Percentiles rank a stretch among this genome's conserved stretches.
Conservation (phyloP, 768 basidiomycete genomes). For the Psilocybe subaeruginosa region DNA sequence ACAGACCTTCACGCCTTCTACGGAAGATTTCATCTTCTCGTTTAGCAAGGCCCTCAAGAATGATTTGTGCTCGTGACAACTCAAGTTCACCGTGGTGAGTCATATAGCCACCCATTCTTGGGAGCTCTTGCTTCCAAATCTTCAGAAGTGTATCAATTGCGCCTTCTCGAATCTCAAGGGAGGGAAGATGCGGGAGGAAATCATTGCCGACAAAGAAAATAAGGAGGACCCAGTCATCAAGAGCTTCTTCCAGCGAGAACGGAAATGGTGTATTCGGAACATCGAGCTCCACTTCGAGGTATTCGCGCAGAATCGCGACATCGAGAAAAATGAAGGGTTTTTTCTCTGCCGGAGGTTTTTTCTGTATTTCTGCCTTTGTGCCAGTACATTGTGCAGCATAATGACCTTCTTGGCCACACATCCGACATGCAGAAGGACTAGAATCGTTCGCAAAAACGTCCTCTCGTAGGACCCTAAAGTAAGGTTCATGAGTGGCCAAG, state of each 20-base stretch:
- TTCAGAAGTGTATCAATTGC: constrained; percentile 96
- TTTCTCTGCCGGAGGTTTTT: constrained; percentile 72
- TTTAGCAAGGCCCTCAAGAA: constrained; percentile 92
- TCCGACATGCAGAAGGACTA: constrained; percentile 79
- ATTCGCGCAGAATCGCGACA: constrained; percentile 93
- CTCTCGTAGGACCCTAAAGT: constrained; percentile 96
- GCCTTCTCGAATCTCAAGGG: constrained; percentile 98
- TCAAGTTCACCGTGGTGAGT: constrained; percentile 92
- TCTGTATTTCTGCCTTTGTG: constrained; percentile 67
- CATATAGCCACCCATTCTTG: constrained; percentile 96
- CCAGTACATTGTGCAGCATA: constrained; percentile 94
- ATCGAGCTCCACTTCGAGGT: constrained; percentile 95
- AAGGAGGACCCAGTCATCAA: constrained; percentile 99
- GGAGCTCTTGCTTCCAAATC: constrained; percentile 94
- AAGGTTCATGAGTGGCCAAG: constrained; percentile 97
- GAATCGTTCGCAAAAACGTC: constrained; percentile 92
- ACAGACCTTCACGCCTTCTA: constrained; percentile 87
- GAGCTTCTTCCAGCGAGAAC: constrained; percentile 93
- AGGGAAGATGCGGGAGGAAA: constrained; percentile 97
- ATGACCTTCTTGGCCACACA: constrained; percentile 94
- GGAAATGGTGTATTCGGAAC: constrained; percentile 77
- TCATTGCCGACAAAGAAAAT: constrained; percentile 99
- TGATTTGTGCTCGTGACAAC: constrained; percentile 85
- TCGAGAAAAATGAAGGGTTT: constrained; percentile 99
- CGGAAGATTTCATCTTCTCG: constrained; percentile 96